These are phyloP conservation scores for Artemisia argyi DNA, from an alignment of 129 eudicot genomes.

Conservation along the genomic window DNA sequence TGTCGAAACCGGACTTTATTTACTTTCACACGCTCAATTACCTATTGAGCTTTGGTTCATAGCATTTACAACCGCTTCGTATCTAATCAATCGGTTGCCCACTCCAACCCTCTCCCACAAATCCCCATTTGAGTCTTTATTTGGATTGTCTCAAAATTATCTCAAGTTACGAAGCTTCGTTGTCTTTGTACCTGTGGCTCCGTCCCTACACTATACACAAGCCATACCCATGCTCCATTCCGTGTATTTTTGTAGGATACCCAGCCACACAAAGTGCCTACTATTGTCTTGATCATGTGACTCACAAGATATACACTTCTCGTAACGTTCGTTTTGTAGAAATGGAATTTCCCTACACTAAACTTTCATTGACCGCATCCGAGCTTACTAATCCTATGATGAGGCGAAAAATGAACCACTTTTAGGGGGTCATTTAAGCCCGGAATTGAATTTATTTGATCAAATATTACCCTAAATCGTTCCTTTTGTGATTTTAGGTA, in stretches of 20 bases:
- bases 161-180: not conserved
- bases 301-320: not conserved
- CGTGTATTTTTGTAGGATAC: conserved; percentile 10
- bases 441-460: too few relatives aligned
- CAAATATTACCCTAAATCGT: too few relatives aligned
- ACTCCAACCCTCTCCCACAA: not conserved
- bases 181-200: not conserved
- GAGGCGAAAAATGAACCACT: too few relatives aligned
- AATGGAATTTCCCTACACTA: not conserved
- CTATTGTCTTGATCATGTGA: not conserved
- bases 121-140: not conserved
- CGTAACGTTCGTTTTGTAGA: not conserved
- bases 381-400: not conserved
- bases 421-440: too few relatives aligned
- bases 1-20: not conserved
- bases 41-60: not conserved
- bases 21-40: not conserved
- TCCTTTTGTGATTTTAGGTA: too few relatives aligned
- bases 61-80: not conserved
- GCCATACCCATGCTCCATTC: not conserved
- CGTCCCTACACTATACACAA: not conserved
- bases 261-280: conserved; percentile 1
- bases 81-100: not conserved
- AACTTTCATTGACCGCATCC: not conserved
- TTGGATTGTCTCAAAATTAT: not conserved